phyloP scores from a whole-genome alignment of 179 eudicot species.

The Dionaea muscipula region DNA sequence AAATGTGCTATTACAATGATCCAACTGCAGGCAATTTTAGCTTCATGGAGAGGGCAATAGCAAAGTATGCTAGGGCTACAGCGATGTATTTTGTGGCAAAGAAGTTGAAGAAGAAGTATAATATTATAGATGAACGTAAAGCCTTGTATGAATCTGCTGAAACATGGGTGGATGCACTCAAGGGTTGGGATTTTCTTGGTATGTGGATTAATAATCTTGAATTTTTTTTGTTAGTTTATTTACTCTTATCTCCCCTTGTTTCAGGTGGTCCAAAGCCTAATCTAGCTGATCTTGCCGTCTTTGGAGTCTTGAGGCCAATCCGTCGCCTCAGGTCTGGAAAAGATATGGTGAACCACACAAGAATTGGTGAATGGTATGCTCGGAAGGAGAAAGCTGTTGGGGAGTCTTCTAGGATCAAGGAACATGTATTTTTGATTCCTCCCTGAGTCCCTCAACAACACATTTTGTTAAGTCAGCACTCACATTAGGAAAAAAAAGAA shows the following conservation, averaged over 20 bases:
- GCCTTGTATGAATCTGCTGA: constrained; percentile 85
- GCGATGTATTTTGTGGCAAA: constrained; percentile 95
- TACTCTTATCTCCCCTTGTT: neutral
- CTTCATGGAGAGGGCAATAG: constrained; percentile 57
- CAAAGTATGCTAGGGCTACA: constrained; percentile 82
- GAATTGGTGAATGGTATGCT: constrained; percentile 75
- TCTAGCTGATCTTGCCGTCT: constrained; percentile 84
- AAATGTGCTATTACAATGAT: neutral
- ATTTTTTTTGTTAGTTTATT: neutral
- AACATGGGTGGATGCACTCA: constrained; percentile 87
- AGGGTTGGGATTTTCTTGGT: constrained; percentile 78
- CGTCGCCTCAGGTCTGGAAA: constrained; percentile 75
- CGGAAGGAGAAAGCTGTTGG: constrained; percentile 71
- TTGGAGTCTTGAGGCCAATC: constrained; percentile 85
- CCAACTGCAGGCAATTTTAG: constrained; percentile 69
- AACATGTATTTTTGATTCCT: constrained; percentile 9
- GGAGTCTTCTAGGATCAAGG: constrained; percentile 37
- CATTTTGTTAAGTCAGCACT: too few species aligned
- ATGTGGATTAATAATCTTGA: constrained; percentile 3
- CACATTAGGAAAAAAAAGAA: too few species aligned
- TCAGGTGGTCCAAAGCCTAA: constrained; percentile 77
- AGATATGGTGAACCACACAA: constrained; percentile 86
- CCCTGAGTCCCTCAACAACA: too few species aligned
- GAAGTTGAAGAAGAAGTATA: constrained; percentile 73
- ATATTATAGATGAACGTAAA: constrained; percentile 76